These are phyloP conservation scores for Auriculariales sp. DNA, from an alignment of 768 basidiomycete species.

Conservation along the genomic window DNA sequence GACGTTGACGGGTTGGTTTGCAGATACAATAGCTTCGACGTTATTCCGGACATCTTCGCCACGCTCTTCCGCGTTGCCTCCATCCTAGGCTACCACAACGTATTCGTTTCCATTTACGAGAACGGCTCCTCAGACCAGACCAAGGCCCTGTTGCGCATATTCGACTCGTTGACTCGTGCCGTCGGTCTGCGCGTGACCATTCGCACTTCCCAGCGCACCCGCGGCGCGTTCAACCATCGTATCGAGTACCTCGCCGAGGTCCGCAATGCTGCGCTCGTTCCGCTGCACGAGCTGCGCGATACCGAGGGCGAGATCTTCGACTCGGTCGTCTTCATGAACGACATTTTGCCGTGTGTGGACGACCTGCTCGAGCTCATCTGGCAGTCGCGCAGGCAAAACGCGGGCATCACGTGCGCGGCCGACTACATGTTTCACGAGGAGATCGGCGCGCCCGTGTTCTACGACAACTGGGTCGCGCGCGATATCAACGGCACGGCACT, in stretches of 20 bases:
- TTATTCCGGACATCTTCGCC: slow-evolving; percentile 94
- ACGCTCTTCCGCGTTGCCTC: slow-evolving; percentile 88
- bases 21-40: slow-evolving; percentile 99
- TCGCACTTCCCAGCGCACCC: slow-evolving; percentile 78
- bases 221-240: slow-evolving; percentile 95
- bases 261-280: slow-evolving; percentile 94
- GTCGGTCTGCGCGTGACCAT: slow-evolving; percentile 91
- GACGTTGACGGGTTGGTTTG: no score
- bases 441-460: slow-evolving; percentile 85
- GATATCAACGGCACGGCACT: slow-evolving; percentile 98
- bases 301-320: slow-evolving; percentile 90
- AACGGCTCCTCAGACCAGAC: slow-evolving; percentile 99
- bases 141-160: slow-evolving; percentile 88
- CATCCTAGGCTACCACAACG: slow-evolving; percentile 92
- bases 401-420: slow-evolving; percentile 93
- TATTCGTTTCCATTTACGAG: slow-evolving; percentile 97
- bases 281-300: slow-evolving; percentile 86
- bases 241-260: slow-evolving; percentile 99
- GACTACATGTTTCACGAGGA: slow-evolving; percentile 99
- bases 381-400: slow-evolving; percentile 86
- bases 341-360: slow-evolving; percentile 94
- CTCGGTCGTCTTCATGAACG: slow-evolving; percentile 98
- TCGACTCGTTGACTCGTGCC: slow-evolving; percentile 78
- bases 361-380: slow-evolving; percentile 96
- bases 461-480: slow-evolving; percentile 96